Evolutionary conservation across 345 rosid genomes (phyloP).

Genomic region (Eucalyptus sp.): DNA sequence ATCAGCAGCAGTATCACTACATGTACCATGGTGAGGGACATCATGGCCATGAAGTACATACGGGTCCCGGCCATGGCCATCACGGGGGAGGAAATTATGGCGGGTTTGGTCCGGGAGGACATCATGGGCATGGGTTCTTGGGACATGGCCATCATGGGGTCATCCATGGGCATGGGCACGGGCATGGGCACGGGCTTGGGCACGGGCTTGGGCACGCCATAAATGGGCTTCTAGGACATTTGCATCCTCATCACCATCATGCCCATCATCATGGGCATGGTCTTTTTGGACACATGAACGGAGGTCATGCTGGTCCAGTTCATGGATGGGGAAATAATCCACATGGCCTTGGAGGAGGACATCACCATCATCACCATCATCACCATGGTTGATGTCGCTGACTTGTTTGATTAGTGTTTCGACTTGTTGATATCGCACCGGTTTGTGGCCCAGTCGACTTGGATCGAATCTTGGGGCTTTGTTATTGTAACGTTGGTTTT

Average conservation of each 20-base stretch:
- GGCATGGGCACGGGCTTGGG: neutral
- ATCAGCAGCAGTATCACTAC: neutral
- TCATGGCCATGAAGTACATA: neutral
- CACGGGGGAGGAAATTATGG: neutral
- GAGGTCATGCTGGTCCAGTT: neutral
- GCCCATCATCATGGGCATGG: neutral
- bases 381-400: neutral
- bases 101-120: neutral
- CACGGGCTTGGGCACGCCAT: neutral
- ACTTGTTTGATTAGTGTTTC: neutral
- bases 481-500: neutral
- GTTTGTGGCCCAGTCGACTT: fast-evolving
- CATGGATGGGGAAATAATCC: neutral
- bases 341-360: neutral
- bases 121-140: neutral
- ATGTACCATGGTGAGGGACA: neutral
- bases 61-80: neutral
- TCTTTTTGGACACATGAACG: neutral
- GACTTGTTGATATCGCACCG: fast-evolving
- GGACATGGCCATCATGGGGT: neutral
- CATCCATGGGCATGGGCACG: neutral
- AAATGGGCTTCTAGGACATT: neutral
- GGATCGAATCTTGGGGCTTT: neutral
- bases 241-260: neutral
- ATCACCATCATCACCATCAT: neutral